Conservation (phyloP, 192 early-diverging fungal species). For the Podila epigama region DNA sequence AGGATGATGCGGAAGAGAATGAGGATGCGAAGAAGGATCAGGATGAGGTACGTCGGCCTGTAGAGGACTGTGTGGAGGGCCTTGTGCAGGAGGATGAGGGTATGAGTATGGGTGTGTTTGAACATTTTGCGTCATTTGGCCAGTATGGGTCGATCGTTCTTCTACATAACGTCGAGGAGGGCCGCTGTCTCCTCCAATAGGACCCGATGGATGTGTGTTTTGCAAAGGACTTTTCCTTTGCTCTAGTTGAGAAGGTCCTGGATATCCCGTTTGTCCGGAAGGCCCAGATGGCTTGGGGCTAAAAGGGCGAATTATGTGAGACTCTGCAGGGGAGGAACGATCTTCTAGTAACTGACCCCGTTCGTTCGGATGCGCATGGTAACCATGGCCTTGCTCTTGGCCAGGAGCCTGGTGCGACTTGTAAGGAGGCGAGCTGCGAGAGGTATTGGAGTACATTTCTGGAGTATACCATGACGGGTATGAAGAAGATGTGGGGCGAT, state of each 20-base stretch:
- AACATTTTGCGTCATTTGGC: not conserved
- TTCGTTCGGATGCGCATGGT: not conserved
- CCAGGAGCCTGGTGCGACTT: not conserved
- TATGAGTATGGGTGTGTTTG: not conserved
- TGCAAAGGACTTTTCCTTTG: too few species aligned
- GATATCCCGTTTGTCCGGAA: not conserved
- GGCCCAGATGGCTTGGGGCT: not conserved
- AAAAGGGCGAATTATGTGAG: constrained; percentile 2
- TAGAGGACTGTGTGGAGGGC: not conserved
- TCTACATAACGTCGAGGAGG: not conserved
- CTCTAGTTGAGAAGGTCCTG: too few species aligned
- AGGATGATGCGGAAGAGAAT: too few species aligned
- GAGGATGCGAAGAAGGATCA: not conserved
- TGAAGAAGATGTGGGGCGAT: constrained; percentile 10
- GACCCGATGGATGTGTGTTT: too few species aligned
- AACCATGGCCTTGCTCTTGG: constrained; percentile 6
- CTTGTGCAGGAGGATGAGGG: constrained; percentile 3
- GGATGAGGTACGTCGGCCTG: constrained; percentile 1
- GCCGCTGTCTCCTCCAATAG: not conserved
- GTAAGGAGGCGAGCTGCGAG: constrained; percentile 8
- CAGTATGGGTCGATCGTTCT: not conserved
- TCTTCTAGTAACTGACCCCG: too few species aligned
- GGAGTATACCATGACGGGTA: constrained; percentile 48
- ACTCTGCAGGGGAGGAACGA: constrained; percentile 1
- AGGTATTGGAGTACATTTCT: constrained; percentile 15